These are phyloP conservation scores for Plasmodium cynomolgi DNA, from an alignment of 169 alveolate genomes.

Conservation along the genomic window DNA sequence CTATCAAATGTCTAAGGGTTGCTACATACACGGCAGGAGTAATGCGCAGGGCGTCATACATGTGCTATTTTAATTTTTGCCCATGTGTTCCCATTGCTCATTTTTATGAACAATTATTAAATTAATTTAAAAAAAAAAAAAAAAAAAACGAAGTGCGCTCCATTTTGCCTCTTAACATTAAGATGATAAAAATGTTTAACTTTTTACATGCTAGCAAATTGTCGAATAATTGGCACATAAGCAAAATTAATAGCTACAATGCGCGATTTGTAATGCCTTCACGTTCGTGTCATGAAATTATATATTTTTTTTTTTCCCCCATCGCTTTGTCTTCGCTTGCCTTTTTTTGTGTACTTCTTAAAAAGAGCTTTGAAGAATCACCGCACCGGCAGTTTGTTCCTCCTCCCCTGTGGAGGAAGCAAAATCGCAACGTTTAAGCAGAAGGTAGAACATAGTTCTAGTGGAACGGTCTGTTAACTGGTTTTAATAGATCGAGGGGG, in stretches of 20 bases:
- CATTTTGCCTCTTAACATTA: neutral
- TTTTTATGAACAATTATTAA: neutral
- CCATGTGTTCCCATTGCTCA: neutral
- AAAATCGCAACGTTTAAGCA: neutral
- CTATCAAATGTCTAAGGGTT: neutral
- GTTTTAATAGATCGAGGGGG: neutral
- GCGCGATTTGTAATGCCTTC: neutral
- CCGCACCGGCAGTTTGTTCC: neutral
- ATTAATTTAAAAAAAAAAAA: neutral
- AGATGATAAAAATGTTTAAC: neutral
- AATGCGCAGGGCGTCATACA: neutral
- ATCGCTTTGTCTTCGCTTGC: neutral
- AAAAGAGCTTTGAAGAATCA: neutral
- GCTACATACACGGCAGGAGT: neutral
- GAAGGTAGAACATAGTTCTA: neutral
- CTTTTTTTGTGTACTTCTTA: neutral
- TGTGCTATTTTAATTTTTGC: neutral
- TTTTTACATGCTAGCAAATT: neutral
- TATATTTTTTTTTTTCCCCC: neutral
- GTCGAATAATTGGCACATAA: neutral
- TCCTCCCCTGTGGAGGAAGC: neutral
- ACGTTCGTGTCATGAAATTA: neutral
- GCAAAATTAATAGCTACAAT: neutral
- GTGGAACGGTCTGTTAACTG: neutral
- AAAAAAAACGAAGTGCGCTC: neutral